Evolutionary conservation across 2,329 filamentous ascomycete species (phyloP), one percentile per base, ranked within the genome.

Genomic region (Sporothrix globosa): DNA sequence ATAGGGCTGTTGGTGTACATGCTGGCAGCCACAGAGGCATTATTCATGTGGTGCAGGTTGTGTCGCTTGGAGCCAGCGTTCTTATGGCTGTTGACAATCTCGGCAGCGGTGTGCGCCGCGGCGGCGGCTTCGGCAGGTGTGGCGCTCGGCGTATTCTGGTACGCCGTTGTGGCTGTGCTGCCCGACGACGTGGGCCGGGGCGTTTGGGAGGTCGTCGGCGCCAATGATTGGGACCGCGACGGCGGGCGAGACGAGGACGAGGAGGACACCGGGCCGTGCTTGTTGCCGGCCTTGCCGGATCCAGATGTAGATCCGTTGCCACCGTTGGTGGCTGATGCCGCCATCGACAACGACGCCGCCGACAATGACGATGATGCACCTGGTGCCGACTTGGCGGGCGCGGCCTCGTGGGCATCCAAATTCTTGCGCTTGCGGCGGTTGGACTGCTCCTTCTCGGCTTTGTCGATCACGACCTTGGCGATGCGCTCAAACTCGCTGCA

Each of bases 401-500:
- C 63, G 65, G 76, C n/a, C 56, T 72, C 72, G 72, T 74, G 76
- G 53, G 72, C 67, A 41, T 76, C 74, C 58, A 88, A 83, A 72
- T 86, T 89, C 85, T 97, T 97, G 72, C 95, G 88, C 83, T 98
- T 98, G 70, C 92, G 88, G 71, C 92, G 88, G 5, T 88, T 90
- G 34, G 90, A 86, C 48, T 91, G 88, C 67, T 98, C 95, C 76
- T 91, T 93, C 77, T 98, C 95, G 0, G 92, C 88, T 78, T 94
- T 97, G 72, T 98, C 95, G 60, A 98, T 89, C 10, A 97, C 93
- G 3, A 93, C 89, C 77, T 91, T 92, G 48, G 93, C 93, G 74
- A 99, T 97, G 71, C 96, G 89, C 79, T 97, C 94, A 75, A 99
- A 99, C 77, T 99, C 96, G n/a, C 92, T 88, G 79, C 95, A 98